Conservation (phyloP, 768 basidiomycete species). For the Trametes gibbosa region DNA sequence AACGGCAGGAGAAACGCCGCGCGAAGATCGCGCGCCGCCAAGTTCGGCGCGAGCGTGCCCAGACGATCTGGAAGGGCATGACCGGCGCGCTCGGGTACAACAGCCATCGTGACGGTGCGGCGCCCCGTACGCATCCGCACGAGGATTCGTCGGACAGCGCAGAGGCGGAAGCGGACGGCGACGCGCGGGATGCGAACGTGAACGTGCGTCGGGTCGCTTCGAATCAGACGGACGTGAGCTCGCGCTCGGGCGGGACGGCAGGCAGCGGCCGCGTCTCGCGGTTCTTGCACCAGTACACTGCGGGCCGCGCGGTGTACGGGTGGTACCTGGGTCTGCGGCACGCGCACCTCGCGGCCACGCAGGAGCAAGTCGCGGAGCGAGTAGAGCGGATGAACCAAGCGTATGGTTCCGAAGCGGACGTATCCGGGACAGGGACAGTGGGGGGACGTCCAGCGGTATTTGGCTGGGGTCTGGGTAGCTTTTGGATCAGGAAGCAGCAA, state of each 20-base stretch:
- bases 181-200: neutral
- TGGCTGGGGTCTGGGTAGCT: constrained; percentile 78
- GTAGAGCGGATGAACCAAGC: constrained; percentile 64
- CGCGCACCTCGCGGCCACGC: constrained; percentile 70
- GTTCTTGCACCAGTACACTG: constrained; percentile 10
- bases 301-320: constrained; percentile 37
- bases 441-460: constrained; percentile 31
- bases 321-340: constrained; percentile 62
- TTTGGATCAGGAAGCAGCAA: constrained; percentile 46
- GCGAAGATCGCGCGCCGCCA: constrained; percentile 46
- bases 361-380: constrained; percentile 67
- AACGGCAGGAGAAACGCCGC: constrained; percentile 47
- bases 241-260: neutral
- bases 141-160: constrained; percentile 14
- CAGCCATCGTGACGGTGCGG: neutral
- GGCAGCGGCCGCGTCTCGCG: constrained; percentile 5
- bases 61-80: constrained; percentile 57
- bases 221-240: too few relatives aligned
- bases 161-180: neutral
- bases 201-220: neutral
- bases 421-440: neutral
- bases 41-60: constrained; percentile 51
- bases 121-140: neutral
- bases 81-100: constrained; percentile 42
- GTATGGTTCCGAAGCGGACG: constrained; percentile 39